Percentiles rank a stretch among this genome's conserved stretches.
These are phyloP conservation scores for Puccinia sorghi DNA, from an alignment of 1,284 basidiomycete genomes.

Conservation along the genomic window DNA sequence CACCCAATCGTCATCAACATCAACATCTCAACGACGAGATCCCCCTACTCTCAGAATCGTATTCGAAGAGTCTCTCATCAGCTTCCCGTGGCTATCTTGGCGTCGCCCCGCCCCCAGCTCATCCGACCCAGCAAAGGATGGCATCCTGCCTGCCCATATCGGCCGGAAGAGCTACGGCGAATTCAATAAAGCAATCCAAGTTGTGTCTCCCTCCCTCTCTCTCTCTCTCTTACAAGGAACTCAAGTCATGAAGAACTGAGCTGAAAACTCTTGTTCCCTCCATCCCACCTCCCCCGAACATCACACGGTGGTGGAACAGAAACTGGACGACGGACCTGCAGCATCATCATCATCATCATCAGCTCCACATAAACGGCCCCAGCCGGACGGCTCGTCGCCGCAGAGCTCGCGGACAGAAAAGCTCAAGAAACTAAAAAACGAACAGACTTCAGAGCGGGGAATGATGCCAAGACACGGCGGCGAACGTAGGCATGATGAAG, in stretches of 20 bases:
- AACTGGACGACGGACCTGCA: neutral
- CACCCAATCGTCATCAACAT: neutral
- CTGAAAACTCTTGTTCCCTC: neutral
- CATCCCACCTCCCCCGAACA: too few relatives aligned
- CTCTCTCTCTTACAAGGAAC: neutral
- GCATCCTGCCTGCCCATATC: conserved; percentile 6
- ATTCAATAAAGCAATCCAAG: conserved; percentile 23
- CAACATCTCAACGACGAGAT: neutral
- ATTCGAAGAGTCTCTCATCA: conserved; percentile 18
- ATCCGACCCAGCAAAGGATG: neutral
- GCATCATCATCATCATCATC: neutral
- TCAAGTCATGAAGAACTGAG: neutral
- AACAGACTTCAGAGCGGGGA: neutral
- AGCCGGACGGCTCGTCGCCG: neutral
- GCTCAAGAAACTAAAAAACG: neutral
- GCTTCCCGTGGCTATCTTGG: conserved; percentile 16
- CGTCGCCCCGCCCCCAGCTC: neutral
- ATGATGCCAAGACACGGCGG: neutral
- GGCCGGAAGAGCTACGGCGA: conserved; percentile 30
- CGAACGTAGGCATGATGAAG: neutral
- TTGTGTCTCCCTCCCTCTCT: conserved; percentile 6
- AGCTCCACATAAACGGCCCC: neutral
- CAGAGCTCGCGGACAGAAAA: neutral
- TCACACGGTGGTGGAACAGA: neutral
- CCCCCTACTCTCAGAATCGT: neutral